These are phyloP conservation scores for Castanea sativa DNA, from an alignment of 306 rosid genomes.

Conservation along the genomic window DNA sequence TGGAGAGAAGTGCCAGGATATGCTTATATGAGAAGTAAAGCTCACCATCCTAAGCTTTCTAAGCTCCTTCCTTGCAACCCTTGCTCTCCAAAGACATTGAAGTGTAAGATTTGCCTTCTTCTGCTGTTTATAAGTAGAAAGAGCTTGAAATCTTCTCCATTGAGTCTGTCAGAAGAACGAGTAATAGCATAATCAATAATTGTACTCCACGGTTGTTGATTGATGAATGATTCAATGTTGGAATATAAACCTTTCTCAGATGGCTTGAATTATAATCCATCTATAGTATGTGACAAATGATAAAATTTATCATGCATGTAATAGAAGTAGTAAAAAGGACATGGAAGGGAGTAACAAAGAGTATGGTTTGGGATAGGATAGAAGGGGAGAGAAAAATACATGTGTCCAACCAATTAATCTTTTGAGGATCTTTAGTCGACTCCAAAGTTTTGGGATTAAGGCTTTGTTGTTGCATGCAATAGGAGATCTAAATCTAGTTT, in stretches of 20 bases:
- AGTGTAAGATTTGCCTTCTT: conserved; percentile 59
- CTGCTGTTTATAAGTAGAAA: conserved; percentile 55
- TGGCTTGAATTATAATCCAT: background rate
- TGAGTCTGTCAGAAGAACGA: conserved; percentile 50
- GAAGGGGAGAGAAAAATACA: no score
- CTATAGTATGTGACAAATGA: background rate
- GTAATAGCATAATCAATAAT: conserved; percentile 2
- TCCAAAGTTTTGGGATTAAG: no score
- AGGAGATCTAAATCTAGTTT: background rate
- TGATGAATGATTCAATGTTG: background rate
- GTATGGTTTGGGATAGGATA: no score
- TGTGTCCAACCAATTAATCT: no score
- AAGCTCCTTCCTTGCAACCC: conserved; percentile 78
- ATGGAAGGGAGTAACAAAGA: no score
- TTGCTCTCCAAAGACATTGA: conserved; percentile 87
- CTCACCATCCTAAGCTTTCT: conserved; percentile 67
- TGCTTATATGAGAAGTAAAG: background rate
- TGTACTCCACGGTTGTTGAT: background rate
- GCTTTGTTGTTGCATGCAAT: no score
- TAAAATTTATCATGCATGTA: background rate
- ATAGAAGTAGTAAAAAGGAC: no score
- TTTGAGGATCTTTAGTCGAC: no score
- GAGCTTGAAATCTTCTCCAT: conserved; percentile 72
- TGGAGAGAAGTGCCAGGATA: conserved; percentile 3
- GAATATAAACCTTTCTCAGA: background rate